phyloP scores from a whole-genome alignment of 441 rosid genomes.

The Jatropha podagrica region DNA sequence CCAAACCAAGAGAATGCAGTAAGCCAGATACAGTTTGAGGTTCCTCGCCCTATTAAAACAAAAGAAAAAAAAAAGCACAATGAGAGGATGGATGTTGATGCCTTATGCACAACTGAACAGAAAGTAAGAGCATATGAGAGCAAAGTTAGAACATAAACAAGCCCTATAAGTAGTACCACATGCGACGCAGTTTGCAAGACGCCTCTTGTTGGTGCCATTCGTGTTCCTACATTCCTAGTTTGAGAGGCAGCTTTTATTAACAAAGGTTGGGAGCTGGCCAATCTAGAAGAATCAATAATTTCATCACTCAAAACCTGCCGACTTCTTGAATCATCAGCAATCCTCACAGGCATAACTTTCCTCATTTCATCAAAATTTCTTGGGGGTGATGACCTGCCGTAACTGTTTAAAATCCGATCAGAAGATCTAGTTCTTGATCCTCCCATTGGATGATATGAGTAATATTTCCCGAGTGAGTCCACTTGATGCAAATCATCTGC shows the following conservation, averaged over 20 bases:
- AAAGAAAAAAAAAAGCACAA: slow-evolving; percentile 3
- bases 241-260: slow-evolving; percentile 24
- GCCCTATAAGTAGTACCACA: slow-evolving; percentile 33
- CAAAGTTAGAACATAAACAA: slow-evolving; percentile 3
- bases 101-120: neutral
- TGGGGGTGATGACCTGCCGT: slow-evolving; percentile 30
- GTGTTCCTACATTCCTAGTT: slow-evolving; percentile 22
- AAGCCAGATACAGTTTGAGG: slow-evolving; percentile 36
- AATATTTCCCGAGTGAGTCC: slow-evolving; percentile 22
- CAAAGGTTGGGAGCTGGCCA: slow-evolving; percentile 20
- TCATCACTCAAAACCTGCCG: slow-evolving; percentile 23
- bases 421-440: slow-evolving; percentile 35
- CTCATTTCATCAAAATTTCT: slow-evolving; percentile 25
- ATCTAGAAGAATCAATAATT: slow-evolving; percentile 26
- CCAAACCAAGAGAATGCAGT: slow-evolving; percentile 53
- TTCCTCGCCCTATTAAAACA: slow-evolving; percentile 35
- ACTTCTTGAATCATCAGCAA: slow-evolving; percentile 25
- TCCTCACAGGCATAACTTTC: slow-evolving; percentile 23
- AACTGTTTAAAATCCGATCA: slow-evolving; percentile 19
- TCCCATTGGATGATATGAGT: slow-evolving; percentile 26
- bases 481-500: slow-evolving; percentile 22
- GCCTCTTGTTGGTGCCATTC: slow-evolving; percentile 29
- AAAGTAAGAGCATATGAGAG: neutral
- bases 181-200: slow-evolving; percentile 21
- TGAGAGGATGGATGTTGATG: neutral